Conservation (phyloP, 768 basidiomycete genomes). For the Boletus speciosus region DNA sequence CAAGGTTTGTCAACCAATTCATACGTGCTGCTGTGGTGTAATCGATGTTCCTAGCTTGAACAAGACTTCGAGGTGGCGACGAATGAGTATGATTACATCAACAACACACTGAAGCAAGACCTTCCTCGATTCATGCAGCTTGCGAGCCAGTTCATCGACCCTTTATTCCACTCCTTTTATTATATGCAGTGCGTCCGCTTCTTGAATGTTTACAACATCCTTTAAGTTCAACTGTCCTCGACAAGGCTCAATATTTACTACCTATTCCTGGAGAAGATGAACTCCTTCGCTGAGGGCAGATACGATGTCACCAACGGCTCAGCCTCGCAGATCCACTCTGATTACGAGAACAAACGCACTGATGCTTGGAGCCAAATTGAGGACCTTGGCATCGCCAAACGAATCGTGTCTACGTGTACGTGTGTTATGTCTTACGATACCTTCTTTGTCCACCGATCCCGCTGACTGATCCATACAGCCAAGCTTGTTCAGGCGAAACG, state of each 20-base stretch:
- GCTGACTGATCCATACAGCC: slow-evolving; percentile 39
- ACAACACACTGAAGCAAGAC: slow-evolving; percentile 85
- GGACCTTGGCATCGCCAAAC: slow-evolving; percentile 75
- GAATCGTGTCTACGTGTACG: slow-evolving; percentile 83
- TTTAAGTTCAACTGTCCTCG: not conserved
- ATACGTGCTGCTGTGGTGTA: not conserved
- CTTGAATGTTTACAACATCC: not conserved
- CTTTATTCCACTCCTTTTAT: slow-evolving; percentile 97
- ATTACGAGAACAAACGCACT: slow-evolving; percentile 79
- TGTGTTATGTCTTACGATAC: slow-evolving; percentile 8
- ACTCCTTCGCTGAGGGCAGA: slow-evolving; percentile 76
- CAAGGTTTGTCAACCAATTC: slow-evolving; percentile 54
- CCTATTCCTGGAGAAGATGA: slow-evolving; percentile 90
- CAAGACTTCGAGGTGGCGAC: slow-evolving; percentile 94
- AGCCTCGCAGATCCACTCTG: slow-evolving; percentile 65
- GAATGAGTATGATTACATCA: slow-evolving; percentile 92
- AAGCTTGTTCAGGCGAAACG: slow-evolving; percentile 63
- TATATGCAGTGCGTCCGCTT: slow-evolving; percentile 88
- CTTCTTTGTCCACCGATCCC: not conserved
- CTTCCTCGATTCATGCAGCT: slow-evolving; percentile 90
- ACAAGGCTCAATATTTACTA: slow-evolving; percentile 89
- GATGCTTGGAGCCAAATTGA: slow-evolving; percentile 81
- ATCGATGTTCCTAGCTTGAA: slow-evolving; percentile 56
- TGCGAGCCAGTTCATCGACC: slow-evolving; percentile 87
- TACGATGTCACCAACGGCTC: slow-evolving; percentile 67